phyloP scores from a whole-genome alignment of 257 asterid genomes.

The Primulina tabacum region DNA sequence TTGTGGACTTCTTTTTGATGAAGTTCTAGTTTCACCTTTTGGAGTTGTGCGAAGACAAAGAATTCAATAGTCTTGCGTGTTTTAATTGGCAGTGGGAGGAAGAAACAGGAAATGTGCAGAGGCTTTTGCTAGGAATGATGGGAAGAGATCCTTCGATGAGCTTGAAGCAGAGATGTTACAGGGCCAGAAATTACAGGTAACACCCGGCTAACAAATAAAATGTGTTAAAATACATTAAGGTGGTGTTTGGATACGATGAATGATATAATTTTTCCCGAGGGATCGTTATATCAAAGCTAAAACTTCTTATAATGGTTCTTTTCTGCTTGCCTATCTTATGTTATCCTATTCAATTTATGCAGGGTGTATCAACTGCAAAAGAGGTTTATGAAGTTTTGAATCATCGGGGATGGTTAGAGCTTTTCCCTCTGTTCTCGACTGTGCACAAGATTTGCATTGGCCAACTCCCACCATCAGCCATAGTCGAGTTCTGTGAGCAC shows the following conservation, averaged over 20 bases:
- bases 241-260: background rate
- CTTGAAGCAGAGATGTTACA: constrained; percentile 90
- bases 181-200: constrained; percentile 91
- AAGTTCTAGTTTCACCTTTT: background rate
- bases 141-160: constrained; percentile 85
- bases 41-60: background rate
- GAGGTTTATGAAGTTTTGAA: constrained; percentile 77
- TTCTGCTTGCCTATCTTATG: too few species aligned
- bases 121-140: constrained; percentile 83
- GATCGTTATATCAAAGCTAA: background rate
- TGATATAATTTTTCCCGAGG: background rate
- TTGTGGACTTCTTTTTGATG: background rate
- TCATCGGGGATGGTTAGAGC: constrained; percentile 76
- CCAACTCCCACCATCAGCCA: constrained; percentile 71
- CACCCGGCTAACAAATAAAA: background rate
- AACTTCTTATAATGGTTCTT: background rate
- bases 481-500: constrained; percentile 63
- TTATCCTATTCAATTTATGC: constrained; percentile 11
- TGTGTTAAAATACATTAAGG: background rate
- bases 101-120: constrained; percentile 91
- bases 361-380: constrained; percentile 93
- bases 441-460: constrained; percentile 88
- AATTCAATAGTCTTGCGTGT: background rate
- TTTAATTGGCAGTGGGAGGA: constrained; percentile 70
- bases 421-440: constrained; percentile 82